These are phyloP conservation scores for Bauhinia variegata DNA, from an alignment of 306 rosid genomes.

Conservation along the genomic window DNA sequence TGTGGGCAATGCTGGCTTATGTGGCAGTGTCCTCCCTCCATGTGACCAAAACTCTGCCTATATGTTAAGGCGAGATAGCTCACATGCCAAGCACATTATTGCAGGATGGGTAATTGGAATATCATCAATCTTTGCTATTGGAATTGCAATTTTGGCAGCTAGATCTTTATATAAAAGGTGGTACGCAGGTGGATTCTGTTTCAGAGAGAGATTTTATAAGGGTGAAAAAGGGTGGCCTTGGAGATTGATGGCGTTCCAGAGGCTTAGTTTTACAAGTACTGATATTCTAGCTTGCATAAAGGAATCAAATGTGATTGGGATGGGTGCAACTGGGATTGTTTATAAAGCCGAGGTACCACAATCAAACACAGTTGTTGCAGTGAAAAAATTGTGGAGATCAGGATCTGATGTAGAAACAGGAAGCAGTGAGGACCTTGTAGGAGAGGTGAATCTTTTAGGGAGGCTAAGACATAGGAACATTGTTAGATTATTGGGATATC, in stretches of 20 bases:
- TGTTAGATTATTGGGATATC: slow-evolving; percentile 79
- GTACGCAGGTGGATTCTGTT: slow-evolving; percentile 74
- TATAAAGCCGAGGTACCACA: slow-evolving; percentile 83
- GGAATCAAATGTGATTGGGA: slow-evolving; percentile 85
- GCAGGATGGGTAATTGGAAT: slow-evolving; percentile 75
- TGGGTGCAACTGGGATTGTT: slow-evolving; percentile 89
- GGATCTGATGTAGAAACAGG: slow-evolving; percentile 74
- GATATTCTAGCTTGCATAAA: slow-evolving; percentile 86
- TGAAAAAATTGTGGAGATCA: slow-evolving; percentile 85
- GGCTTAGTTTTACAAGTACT: slow-evolving; percentile 73
- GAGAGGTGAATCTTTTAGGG: slow-evolving; percentile 89
- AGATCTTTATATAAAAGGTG: slow-evolving; percentile 63
- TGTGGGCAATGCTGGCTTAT: slow-evolving; percentile 73
- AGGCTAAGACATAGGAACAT: slow-evolving; percentile 89
- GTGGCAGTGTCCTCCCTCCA: slow-evolving; percentile 76
- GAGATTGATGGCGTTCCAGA: slow-evolving; percentile 90
- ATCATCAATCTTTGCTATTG: slow-evolving; percentile 57
- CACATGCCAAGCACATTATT: slow-evolving; percentile 56
- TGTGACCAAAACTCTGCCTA: slow-evolving; percentile 54
- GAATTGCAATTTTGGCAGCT: slow-evolving; percentile 54
- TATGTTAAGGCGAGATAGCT: slow-evolving; percentile 46
- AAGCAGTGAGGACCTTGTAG: slow-evolving; percentile 75
- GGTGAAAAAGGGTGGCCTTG: slow-evolving; percentile 93
- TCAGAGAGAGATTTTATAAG: slow-evolving; percentile 60
- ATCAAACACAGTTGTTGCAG: slow-evolving; percentile 73